Base-by-base conservation (phyloP, 2,329 filamentous ascomycete species). In the Clonostachys rosea region DNA sequence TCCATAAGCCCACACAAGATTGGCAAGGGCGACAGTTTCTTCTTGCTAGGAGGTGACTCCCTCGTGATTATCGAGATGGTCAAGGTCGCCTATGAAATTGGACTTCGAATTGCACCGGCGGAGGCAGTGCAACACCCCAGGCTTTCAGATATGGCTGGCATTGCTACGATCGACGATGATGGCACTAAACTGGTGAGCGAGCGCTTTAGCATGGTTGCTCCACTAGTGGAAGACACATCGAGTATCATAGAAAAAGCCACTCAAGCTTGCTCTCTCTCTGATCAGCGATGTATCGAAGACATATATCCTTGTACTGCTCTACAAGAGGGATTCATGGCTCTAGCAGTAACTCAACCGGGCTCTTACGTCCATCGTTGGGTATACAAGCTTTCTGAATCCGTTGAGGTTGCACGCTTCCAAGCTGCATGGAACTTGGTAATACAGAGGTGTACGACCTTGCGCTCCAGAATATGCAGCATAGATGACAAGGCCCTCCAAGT, bases 241-340 rank as follows among this genome's bases (percentile, higher is more conserved):
- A 35, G 37, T n/a, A 42, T 46, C 30, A 42, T 16, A 4, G 16
- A 47, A 18, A 33, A 24, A 10, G 24, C 24, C 24, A 30, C 3
- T 8, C 24, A 30, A 10, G 24, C 24, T 30, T 46, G 44, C 36
- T 11, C 14, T 11, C 14, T 46, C 17, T 11, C n/a, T 14, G 20
- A 11, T 10, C n/a, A 40, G 14, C 16, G 34, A 3, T n/a, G 14
- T 10, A 33, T 46, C 16, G 35, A 46, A 34, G 44, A 46, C 33
- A 37, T 30, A 8, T 46, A 46, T 30, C 67, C 65, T 9, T 66
- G 63, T 54, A 62, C 64, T 18, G 55, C 60, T 5, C 54, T 69
- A 4, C 67, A 70, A 45, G 62, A 64, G 49, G 64, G 62, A 3
- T 56, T 70, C 5, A 56, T 70, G 34, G 59, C 63, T 1, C 53